These are phyloP conservation scores for Medicago lupulina DNA, from an alignment of 306 rosid species.

Conservation along the genomic window DNA sequence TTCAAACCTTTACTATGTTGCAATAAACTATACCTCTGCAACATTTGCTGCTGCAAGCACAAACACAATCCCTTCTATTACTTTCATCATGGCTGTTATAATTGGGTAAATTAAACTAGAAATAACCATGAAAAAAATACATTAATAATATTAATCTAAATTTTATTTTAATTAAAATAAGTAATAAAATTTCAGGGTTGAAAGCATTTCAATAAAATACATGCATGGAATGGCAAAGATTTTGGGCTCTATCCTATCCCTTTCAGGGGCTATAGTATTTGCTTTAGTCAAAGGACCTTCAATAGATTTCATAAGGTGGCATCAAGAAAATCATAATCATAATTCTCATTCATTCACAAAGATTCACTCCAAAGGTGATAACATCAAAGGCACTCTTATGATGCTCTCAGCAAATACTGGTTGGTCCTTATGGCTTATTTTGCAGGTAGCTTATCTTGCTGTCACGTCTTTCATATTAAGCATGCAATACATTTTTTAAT, in stretches of 20 bases:
- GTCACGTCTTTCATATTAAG: neutral
- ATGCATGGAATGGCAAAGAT: constrained; percentile 76
- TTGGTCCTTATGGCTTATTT: constrained; percentile 90
- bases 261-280: constrained; percentile 78
- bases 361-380: constrained; percentile 49
- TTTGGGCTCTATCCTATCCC: constrained; percentile 63
- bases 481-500: neutral
- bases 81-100: constrained; percentile 71
- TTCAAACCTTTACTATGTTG: constrained; percentile 77
- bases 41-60: constrained; percentile 91
- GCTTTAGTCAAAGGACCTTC: constrained; percentile 82
- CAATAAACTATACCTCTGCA: constrained; percentile 82
- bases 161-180: neutral
- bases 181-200: constrained; percentile 60
- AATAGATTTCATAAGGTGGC: constrained; percentile 57
- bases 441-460: constrained; percentile 59
- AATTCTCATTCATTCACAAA: constrained; percentile 9
- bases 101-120: constrained; percentile 53
- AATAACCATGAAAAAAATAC: neutral
- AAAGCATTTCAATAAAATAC: constrained; percentile 59
- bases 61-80: constrained; percentile 80
- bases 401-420: constrained; percentile 83
- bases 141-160: neutral
- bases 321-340: constrained; percentile 39
- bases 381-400: constrained; percentile 67